A percentile compares a stretch with the other conserved stretches of the same genome.
Evolutionary conservation across 495 filamentous ascomycete species (phyloP).

Genomic region (Astrothelium macrocarpum): DNA sequence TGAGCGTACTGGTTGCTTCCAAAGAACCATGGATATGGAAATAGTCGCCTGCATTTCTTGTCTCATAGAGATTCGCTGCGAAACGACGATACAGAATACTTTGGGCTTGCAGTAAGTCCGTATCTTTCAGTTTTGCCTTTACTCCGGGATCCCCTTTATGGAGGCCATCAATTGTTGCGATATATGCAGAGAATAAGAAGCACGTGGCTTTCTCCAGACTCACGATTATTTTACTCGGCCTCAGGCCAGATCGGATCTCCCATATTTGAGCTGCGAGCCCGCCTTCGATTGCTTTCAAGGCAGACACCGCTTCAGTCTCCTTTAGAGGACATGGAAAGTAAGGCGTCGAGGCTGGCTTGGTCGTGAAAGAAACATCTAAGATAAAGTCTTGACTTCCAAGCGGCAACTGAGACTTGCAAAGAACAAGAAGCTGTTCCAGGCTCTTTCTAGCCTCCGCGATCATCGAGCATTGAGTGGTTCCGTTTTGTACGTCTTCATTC

Average conservation of each 20-base stretch:
- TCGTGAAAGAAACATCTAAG: slow-evolving; percentile 21
- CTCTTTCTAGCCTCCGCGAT: slow-evolving; percentile 23
- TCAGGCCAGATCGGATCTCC: slow-evolving; percentile 20
- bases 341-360: slow-evolving; percentile 23
- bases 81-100: slow-evolving; percentile 21
- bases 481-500: background rate
- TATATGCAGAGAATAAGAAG: slow-evolving; percentile 13
- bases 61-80: slow-evolving; percentile 45
- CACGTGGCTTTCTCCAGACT: background rate
- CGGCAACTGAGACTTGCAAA: slow-evolving; percentile 15
- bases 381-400: slow-evolving; percentile 20
- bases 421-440: slow-evolving; percentile 23
- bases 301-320: slow-evolving; percentile 40
- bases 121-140: slow-evolving; percentile 18
- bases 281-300: slow-evolving; percentile 22
- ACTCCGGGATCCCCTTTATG: slow-evolving; percentile 20
- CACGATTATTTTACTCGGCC: background rate
- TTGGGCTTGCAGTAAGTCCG: slow-evolving; percentile 19
- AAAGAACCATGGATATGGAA: slow-evolving; percentile 42
- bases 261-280: slow-evolving; percentile 23
- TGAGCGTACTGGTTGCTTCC: slow-evolving; percentile 12
- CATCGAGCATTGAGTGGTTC: slow-evolving; percentile 22
- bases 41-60: slow-evolving; percentile 39
- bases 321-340: slow-evolving; percentile 59
- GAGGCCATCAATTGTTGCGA: slow-evolving; percentile 33